Evolutionary conservation across 2,329 filamentous ascomycete species (phyloP), one percentile per base, ranked within the genome.

Genomic region (Botrytis sinoallii): DNA sequence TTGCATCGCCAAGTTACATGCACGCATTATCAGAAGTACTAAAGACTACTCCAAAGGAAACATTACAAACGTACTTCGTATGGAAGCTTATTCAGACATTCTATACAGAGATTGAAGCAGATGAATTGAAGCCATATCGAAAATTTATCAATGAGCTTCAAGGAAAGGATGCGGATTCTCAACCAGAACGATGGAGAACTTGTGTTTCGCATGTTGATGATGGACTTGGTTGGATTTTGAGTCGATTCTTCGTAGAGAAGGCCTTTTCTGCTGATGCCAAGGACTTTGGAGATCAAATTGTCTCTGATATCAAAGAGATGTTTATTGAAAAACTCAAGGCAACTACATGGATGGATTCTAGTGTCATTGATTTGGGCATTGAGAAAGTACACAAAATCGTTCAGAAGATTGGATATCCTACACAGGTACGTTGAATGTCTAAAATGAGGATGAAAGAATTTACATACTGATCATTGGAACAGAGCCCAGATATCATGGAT

Each of bases 321-420:
- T 93, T 93, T 77, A 86, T 87, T 4, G 86, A 88, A 73, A 91
- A 88, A 74, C 82, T 93, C 64, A 84, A 87, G 52, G 81, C 83
- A 4, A 88, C 88, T 0, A 82, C 85, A 25, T 93, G 91, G 91
- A 91, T 92, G 87, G 88, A 89, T 61, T 83, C 88, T 3, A 84
- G 87, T 63, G 88, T 90, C 32, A 86, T 87, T 63, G 83, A 87
- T 71, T 83, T 89, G 10, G 89, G 89, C 3, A 87, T 89, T 61
- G 83, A 89, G 71, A 93, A 92, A 79, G 87, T 92, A 3, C 84
- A 89, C 75, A 89, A 91, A 73, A 92, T 93, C 75, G 83, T 87
- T 29, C 89, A 91, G 76, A 92, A 92, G 79, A 90, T 93, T 71
- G 90, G 90, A 1, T 92, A 91, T 78, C 90, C 90, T 1, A 89